Evolutionary conservation across 2,329 filamentous ascomycete species (phyloP).

Genomic region (Ophiostoma sp.): DNA sequence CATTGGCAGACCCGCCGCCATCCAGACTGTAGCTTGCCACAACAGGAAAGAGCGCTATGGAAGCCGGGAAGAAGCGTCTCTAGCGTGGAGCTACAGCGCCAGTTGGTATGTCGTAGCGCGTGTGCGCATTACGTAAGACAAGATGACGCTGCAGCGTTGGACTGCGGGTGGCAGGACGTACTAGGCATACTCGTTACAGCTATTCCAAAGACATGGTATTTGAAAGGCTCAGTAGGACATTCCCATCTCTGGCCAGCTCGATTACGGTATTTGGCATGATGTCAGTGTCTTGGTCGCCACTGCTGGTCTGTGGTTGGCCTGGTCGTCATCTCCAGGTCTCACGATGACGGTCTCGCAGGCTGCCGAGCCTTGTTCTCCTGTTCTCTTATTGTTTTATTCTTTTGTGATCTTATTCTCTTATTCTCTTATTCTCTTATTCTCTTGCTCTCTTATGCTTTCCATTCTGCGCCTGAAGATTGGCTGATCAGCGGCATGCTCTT

Average conservation of each 20-base stretch:
- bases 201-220: not conserved
- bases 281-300: constrained; percentile 8
- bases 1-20: not conserved
- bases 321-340: constrained; percentile 1
- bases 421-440: too few species aligned
- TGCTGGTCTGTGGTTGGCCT: constrained; percentile 1
- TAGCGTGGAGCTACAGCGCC: constrained; percentile 12
- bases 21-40: constrained; percentile 1
- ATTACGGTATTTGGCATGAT: constrained; percentile 2
- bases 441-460: too few species aligned
- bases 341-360: not conserved
- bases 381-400: not conserved
- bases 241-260: not conserved
- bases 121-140: constrained; percentile 6
- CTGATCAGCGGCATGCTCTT: not conserved
- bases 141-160: not conserved
- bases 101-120: constrained; percentile 3
- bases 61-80: constrained; percentile 14
- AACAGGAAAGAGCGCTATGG: constrained; percentile 15
- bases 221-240: not conserved
- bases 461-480: not conserved
- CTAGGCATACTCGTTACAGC: not conserved
- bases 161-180: not conserved
- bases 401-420: too few species aligned
- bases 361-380: not conserved